Evolutionary conservation across 2,329 filamentous ascomycete species (phyloP).

Genomic region (Blastomyces parvus): DNA sequence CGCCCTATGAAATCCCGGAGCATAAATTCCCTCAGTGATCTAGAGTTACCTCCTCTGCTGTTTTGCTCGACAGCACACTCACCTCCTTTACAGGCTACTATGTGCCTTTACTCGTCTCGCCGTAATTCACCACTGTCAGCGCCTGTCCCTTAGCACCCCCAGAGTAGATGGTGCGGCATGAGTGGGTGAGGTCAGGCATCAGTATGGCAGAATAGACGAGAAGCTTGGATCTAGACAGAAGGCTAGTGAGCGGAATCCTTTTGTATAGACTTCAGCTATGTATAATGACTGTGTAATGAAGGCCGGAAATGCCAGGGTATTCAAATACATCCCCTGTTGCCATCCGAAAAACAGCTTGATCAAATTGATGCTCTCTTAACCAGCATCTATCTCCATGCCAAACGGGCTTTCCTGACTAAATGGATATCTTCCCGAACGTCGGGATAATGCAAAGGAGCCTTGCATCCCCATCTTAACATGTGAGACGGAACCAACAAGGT

Average conservation of each 20-base stretch:
- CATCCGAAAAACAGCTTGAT: no score
- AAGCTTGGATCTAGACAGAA: no score
- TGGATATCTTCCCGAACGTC: background rate
- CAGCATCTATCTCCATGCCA: no score
- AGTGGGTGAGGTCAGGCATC: slow-evolving; percentile 32
- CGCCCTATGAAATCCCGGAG: slow-evolving; percentile 38
- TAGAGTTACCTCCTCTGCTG: slow-evolving; percentile 27
- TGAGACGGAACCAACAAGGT: background rate
- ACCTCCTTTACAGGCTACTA: slow-evolving; percentile 38
- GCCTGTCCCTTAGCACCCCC: slow-evolving; percentile 27
- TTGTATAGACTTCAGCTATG: no score
- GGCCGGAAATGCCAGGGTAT: no score
- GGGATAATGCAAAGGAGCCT: background rate
- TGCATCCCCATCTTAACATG: background rate
- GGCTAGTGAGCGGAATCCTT: no score
- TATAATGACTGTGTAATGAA: no score
- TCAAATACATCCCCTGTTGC: no score
- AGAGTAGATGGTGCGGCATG: slow-evolving; percentile 20
- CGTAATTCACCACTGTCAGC: slow-evolving; percentile 22
- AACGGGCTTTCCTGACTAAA: background rate
- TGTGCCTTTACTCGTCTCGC: slow-evolving; percentile 33
- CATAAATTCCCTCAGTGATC: slow-evolving; percentile 32
- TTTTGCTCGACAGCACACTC: slow-evolving; percentile 33
- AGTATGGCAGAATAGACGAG: slow-evolving; percentile 10
- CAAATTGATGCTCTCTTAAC: no score